Evolutionary conservation across 352 stramenopile species (phyloP).

Genomic region (Halophytophthora batemanensis): DNA sequence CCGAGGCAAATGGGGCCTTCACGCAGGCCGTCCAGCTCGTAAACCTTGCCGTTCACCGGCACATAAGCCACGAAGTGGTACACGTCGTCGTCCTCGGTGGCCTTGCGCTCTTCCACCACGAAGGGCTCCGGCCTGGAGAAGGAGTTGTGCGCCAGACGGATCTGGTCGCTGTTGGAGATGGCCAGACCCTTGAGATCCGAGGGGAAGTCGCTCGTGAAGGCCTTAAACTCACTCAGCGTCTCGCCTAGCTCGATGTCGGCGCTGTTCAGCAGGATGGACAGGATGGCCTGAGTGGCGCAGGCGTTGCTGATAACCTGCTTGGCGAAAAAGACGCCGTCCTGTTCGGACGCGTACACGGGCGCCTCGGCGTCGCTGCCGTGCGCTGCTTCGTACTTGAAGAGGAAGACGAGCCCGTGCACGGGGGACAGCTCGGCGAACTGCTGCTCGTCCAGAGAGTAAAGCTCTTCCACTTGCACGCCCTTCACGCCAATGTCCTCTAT

Average conservation of each 20-base stretch:
- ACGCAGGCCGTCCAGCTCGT: slow-evolving; percentile 95
- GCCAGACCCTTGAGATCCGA: slow-evolving; percentile 79
- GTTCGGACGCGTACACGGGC: slow-evolving; percentile 24
- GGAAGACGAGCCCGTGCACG: slow-evolving; percentile 94
- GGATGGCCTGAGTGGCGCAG: slow-evolving; percentile 95
- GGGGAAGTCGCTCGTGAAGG: slow-evolving; percentile 76
- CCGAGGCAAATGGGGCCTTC: slow-evolving; percentile 89
- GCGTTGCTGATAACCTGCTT: slow-evolving; percentile 96
- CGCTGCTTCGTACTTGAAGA: slow-evolving; percentile 92
- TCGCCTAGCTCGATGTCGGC: slow-evolving; percentile 59
- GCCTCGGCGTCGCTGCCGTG: slow-evolving; percentile 35
- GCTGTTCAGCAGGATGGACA: slow-evolving; percentile 96
- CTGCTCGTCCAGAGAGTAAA: slow-evolving; percentile 91
- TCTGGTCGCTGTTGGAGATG: slow-evolving; percentile 87
- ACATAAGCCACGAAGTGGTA: slow-evolving; percentile 98
- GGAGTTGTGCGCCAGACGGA: slow-evolving; percentile 81
- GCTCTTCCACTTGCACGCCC: slow-evolving; percentile 92
- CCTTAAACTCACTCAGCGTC: slow-evolving; percentile 72
- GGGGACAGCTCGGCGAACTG: slow-evolving; percentile 65
- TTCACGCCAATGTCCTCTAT: slow-evolving; percentile 93
- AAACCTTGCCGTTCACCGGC: slow-evolving; percentile 85
- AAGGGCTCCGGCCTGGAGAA: slow-evolving; percentile 82
- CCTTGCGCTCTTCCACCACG: slow-evolving; percentile 69
- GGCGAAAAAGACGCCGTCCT: slow-evolving; percentile 92
- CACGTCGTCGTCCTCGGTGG: slow-evolving; percentile 89